Conservation (phyloP, 2,329 filamentous ascomycete genomes). For the Stemphylium vesicarium region DNA sequence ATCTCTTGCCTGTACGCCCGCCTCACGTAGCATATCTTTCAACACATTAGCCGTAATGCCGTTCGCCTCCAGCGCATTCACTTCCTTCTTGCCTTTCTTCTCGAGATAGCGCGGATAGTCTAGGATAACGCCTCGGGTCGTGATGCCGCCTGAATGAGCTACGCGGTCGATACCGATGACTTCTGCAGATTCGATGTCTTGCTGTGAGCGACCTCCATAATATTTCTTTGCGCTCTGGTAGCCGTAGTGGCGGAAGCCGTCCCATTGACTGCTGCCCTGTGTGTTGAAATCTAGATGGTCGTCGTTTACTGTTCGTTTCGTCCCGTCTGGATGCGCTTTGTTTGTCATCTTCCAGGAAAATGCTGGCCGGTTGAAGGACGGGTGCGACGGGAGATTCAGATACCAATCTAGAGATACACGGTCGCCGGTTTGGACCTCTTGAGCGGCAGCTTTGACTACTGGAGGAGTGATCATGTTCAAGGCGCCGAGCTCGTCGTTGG, state of each 20-base stretch:
- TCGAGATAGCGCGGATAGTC: slow-evolving; percentile 42
- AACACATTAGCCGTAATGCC: slow-evolving; percentile 30
- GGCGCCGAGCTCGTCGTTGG: slow-evolving; percentile 60
- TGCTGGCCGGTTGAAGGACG: slow-evolving; percentile 46
- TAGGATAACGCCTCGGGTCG: slow-evolving; percentile 37
- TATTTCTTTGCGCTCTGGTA: slow-evolving; percentile 52
- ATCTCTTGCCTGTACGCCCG: slow-evolving; percentile 43
- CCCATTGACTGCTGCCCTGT: slow-evolving; percentile 49
- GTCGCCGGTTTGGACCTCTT: slow-evolving; percentile 54
- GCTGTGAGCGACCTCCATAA: slow-evolving; percentile 51
- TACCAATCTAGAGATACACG: slow-evolving; percentile 50
- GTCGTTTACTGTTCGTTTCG: slow-evolving; percentile 44
- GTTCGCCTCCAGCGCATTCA: slow-evolving; percentile 32
- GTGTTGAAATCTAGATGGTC: slow-evolving; percentile 49
- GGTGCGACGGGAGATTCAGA: slow-evolving; percentile 49
- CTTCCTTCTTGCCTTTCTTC: slow-evolving; percentile 23
- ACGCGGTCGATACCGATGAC: slow-evolving; percentile 53
- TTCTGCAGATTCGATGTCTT: slow-evolving; percentile 46
- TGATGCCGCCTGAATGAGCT: slow-evolving; percentile 39
- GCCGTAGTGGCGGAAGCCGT: slow-evolving; percentile 51
- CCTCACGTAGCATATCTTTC: slow-evolving; percentile 43
- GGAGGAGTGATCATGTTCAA: slow-evolving; percentile 61
- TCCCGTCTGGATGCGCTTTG: slow-evolving; percentile 36
- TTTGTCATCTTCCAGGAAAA: slow-evolving; percentile 41
- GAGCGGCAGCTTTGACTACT: slow-evolving; percentile 51